These are phyloP conservation scores for Amanita polypyramis DNA, from an alignment of 768 basidiomycete species.

Conservation along the genomic window DNA sequence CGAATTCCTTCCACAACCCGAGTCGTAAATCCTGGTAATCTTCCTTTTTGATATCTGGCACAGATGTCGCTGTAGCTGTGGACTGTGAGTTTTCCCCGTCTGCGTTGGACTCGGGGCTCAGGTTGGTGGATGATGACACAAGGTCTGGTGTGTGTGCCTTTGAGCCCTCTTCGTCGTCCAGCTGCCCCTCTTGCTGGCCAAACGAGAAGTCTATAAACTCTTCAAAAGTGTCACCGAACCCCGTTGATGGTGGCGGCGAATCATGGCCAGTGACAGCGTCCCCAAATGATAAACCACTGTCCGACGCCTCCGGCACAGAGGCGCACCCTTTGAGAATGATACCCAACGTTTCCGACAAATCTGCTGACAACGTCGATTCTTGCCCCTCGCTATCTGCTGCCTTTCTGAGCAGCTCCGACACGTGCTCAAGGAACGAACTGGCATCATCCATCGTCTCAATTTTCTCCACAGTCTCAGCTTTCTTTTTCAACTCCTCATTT, in stretches of 20 bases:
- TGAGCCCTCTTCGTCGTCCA: slow-evolving; percentile 6
- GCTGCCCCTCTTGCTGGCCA: slow-evolving; percentile 4
- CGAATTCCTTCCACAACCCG: slow-evolving; percentile 9
- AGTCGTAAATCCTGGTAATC: slow-evolving; percentile 6
- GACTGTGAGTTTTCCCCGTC: slow-evolving; percentile 2
- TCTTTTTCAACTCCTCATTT: slow-evolving; percentile 37
- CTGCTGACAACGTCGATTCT: slow-evolving; percentile 27
- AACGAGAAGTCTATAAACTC: slow-evolving; percentile 8
- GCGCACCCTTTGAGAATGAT: slow-evolving; percentile 51
- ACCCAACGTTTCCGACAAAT: slow-evolving; percentile 52
- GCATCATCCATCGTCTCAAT: slow-evolving; percentile 65
- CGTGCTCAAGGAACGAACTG: slow-evolving; percentile 46
- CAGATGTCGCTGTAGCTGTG: background rate
- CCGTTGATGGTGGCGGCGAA: slow-evolving; percentile 3
- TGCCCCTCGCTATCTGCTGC: slow-evolving; percentile 33
- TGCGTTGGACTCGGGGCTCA: slow-evolving; percentile 12
- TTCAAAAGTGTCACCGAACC: slow-evolving; percentile 5
- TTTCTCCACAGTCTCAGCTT: slow-evolving; percentile 30
- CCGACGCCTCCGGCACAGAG: slow-evolving; percentile 26
- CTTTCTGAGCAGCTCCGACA: slow-evolving; percentile 54
- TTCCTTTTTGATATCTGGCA: slow-evolving; percentile 6
- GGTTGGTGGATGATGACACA: slow-evolving; percentile 17
- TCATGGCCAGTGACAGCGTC: background rate
- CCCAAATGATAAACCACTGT: slow-evolving; percentile 12
- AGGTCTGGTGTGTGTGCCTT: slow-evolving; percentile 8